A percentile compares a stretch with the other conserved stretches of the same genome.
These are phyloP conservation scores for Dillenia turbinata DNA, from an alignment of 164 flowering plant genomes.

Conservation along the genomic window DNA sequence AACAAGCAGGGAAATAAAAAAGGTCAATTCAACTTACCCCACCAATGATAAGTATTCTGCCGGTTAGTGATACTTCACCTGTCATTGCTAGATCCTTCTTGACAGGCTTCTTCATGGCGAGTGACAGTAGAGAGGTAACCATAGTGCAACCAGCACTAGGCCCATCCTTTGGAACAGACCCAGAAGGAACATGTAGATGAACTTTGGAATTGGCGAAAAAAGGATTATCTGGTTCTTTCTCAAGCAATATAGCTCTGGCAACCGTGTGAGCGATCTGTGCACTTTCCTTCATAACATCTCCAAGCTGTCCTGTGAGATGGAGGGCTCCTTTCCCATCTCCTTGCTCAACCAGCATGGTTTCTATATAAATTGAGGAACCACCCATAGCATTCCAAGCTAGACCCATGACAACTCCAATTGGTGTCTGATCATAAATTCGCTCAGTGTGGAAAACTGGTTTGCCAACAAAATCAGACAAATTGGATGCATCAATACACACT, in stretches of 20 bases:
- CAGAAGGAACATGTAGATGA: conserved; percentile 97
- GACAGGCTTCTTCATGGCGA: conserved; percentile 78
- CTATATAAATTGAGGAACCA: conserved; percentile 89
- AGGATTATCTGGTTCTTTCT: conserved; percentile 60
- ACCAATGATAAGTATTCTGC: conserved; percentile 92
- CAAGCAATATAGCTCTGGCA: conserved; percentile 66
- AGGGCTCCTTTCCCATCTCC: conserved; percentile 89
- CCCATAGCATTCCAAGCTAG: conserved; percentile 99
- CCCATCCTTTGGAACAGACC: conserved; percentile 98
- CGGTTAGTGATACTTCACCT: conserved; percentile 92
- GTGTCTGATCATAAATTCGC: conserved; percentile 78
- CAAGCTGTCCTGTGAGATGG: conserved; percentile 88
- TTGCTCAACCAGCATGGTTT: conserved; percentile 75
- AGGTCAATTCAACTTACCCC: conserved; percentile 58
- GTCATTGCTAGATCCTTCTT: conserved; percentile 94
- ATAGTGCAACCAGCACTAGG: conserved; percentile 99
- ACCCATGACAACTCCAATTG: conserved; percentile 96
- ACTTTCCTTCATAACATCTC: conserved; percentile 99
- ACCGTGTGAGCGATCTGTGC: conserved; percentile 93
- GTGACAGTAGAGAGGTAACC: conserved; percentile 89
- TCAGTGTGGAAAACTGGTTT: conserved; percentile 98
- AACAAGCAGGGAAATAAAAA: not conserved
- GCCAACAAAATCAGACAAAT: conserved; percentile 82
- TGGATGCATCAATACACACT: conserved; percentile 52
- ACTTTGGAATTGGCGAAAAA: conserved; percentile 79